Percentiles rank a stretch among this genome's conserved stretches.
These are phyloP conservation scores for Malbranchea zuffiana DNA, from an alignment of 2,329 filamentous ascomycete genomes.

Conservation along the genomic window DNA sequence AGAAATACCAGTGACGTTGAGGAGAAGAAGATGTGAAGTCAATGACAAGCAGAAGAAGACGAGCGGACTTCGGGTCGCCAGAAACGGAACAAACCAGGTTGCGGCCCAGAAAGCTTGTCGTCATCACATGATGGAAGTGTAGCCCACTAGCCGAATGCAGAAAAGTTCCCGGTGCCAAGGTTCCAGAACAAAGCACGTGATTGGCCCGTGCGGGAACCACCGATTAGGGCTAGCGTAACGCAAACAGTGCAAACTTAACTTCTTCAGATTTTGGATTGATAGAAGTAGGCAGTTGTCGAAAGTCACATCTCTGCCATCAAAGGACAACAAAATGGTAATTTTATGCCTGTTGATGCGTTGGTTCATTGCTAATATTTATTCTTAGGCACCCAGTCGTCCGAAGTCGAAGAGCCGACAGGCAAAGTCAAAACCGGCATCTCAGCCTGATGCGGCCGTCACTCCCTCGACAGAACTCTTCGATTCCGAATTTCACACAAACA, in stretches of 20 bases:
- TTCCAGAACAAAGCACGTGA: too few relatives aligned
- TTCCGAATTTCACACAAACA: conserved; percentile 54
- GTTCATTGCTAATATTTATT: not conserved
- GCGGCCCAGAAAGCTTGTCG: too few relatives aligned
- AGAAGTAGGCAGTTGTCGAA: not conserved
- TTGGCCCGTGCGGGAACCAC: too few relatives aligned
- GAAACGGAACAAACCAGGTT: too few relatives aligned
- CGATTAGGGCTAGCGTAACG: too few relatives aligned
- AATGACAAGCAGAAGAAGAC: too few relatives aligned
- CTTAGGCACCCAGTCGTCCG: conserved; percentile 22
- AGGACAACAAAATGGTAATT: conserved; percentile 1
- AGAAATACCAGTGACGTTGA: too few relatives aligned
- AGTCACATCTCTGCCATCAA: not conserved
- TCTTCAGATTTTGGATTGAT: not conserved
- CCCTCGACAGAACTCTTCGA: conserved; percentile 17
- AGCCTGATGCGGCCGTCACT: conserved; percentile 11
- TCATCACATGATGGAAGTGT: too few relatives aligned
- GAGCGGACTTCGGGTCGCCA: too few relatives aligned
- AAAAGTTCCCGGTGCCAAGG: too few relatives aligned
- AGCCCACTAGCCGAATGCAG: too few relatives aligned
- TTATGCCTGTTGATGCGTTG: not conserved
- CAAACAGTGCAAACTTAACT: conserved; percentile 9
- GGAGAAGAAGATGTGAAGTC: too few relatives aligned
- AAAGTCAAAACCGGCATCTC: conserved; percentile 14
- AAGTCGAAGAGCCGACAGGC: conserved; percentile 16